Percentiles rank a stretch among this genome's conserved stretches.
These are phyloP conservation scores for Akebia trifoliata DNA, from an alignment of 164 flowering plant genomes.

Conservation along the genomic window DNA sequence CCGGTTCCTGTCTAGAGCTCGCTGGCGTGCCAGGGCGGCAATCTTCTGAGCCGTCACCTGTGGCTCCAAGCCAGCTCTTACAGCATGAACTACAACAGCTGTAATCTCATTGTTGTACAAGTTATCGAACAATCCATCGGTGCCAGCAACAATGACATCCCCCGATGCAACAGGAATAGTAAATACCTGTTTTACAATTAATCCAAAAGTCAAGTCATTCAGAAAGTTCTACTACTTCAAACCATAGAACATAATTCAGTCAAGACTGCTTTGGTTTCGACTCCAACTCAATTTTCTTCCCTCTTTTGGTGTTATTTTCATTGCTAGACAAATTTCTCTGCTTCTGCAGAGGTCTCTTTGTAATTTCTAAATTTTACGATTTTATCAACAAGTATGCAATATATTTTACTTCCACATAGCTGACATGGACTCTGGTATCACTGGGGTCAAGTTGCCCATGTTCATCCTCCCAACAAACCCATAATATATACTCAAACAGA, in stretches of 20 bases:
- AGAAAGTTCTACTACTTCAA: constrained; percentile 69
- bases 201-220: constrained; percentile 56
- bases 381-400: too few species aligned
- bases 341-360: too few species aligned
- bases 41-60: constrained; percentile 73
- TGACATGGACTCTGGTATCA: too few species aligned
- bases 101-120: constrained; percentile 67
- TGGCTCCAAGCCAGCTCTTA: constrained; percentile 64
- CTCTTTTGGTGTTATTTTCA: too few species aligned
- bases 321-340: too few species aligned
- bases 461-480: too few species aligned
- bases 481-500: constrained; percentile 9
- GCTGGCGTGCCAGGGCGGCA: constrained; percentile 73
- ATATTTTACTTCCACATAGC: too few species aligned
- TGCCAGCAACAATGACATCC: constrained; percentile 74
- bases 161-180: constrained; percentile 68
- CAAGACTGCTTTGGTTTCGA: too few species aligned
- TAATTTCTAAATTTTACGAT: too few species aligned
- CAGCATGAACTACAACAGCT: constrained; percentile 63
- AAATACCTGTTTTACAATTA: constrained; percentile 48
- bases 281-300: too few species aligned
- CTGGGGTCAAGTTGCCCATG: too few species aligned
- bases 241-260: too few species aligned
- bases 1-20: constrained; percentile 62
- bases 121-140: constrained; percentile 86